Conservation (phyloP, 352 stramenopile species). For the Phytophthora tubulina region DNA sequence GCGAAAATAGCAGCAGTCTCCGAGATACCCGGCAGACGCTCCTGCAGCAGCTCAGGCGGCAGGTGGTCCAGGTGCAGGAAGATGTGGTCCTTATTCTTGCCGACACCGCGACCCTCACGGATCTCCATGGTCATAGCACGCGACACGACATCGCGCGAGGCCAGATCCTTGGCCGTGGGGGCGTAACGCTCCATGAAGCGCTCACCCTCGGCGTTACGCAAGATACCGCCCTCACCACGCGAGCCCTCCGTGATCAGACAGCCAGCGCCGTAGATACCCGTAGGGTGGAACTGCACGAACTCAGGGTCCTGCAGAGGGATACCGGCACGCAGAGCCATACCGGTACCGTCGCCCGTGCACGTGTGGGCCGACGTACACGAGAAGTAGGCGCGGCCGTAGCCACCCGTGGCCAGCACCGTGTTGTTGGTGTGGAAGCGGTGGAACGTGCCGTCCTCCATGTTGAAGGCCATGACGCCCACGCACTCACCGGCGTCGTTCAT, state of each 20-base stretch:
- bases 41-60: constrained; percentile 93
- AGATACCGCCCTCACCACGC: constrained; percentile 96
- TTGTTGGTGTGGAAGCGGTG: constrained; percentile 95
- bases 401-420: constrained; percentile 95
- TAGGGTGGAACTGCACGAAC: constrained; percentile 99
- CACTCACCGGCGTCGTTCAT: constrained; percentile 94
- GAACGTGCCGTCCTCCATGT: constrained; percentile 98
- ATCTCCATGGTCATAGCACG: constrained; percentile 99
- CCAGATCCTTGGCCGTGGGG: constrained; percentile 96
- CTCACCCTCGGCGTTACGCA: constrained; percentile 96
- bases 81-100: constrained; percentile 94
- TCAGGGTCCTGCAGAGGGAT: constrained; percentile 96
- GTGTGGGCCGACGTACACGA: constrained; percentile 97
- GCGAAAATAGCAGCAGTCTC: constrained; percentile 98
- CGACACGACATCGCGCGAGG: constrained; percentile 95
- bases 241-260: constrained; percentile 98
- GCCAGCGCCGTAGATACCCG: constrained; percentile 97
- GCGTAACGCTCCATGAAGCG: constrained; percentile 97
- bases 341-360: constrained; percentile 97
- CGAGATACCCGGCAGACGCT: constrained; percentile 95
- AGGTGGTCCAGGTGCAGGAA: constrained; percentile 98
- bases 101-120: constrained; percentile 94
- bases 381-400: constrained; percentile 97
- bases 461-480: constrained; percentile 95
- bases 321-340: constrained; percentile 95